Evolutionary conservation across 1,139 yeast species (phyloP).

Genomic region (Nakaseomyces uthaithaninus): DNA sequence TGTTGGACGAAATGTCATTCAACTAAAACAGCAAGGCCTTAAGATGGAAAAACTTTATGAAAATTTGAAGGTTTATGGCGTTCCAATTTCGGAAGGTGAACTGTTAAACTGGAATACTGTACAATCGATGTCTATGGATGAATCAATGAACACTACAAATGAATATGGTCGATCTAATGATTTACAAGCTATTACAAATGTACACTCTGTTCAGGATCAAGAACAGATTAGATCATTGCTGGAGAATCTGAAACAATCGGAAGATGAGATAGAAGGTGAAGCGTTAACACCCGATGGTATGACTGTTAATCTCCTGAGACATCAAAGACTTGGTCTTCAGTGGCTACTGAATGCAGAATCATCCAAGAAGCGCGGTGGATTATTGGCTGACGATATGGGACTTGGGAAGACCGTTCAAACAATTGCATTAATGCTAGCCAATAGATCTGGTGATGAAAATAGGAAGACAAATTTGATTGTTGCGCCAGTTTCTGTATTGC

Average conservation of each 20-base stretch:
- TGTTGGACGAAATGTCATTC: conserved; percentile 16
- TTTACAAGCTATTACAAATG: conserved; percentile 23
- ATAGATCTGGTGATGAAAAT: conserved; percentile 35
- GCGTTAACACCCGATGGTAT: conserved; percentile 65
- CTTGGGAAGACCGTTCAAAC: conserved; percentile 86
- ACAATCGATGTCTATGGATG: neutral
- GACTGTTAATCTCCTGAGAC: conserved; percentile 60
- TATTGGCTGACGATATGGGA: conserved; percentile 93
- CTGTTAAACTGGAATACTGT: conserved; percentile 8
- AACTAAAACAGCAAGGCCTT: conserved; percentile 22
- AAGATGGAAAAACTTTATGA: conserved; percentile 27
- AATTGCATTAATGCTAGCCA: conserved; percentile 56
- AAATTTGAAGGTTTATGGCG: conserved; percentile 18
- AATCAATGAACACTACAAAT: neutral
- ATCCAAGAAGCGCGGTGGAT: conserved; percentile 61
- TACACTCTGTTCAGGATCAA: conserved; percentile 37
- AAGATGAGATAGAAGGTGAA: conserved; percentile 42
- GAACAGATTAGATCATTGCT: conserved; percentile 47
- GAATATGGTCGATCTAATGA: neutral
- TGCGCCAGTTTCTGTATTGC: conserved; percentile 75
- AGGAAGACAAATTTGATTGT: conserved; percentile 61
- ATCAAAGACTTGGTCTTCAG: conserved; percentile 76
- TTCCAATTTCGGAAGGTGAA: conserved; percentile 18
- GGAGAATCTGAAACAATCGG: conserved; percentile 60
- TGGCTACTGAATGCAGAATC: conserved; percentile 71